These are phyloP conservation scores for Gaertneriomyces semiglobifer DNA, from an alignment of 192 early-diverging fungal genomes.

Conservation along the genomic window DNA sequence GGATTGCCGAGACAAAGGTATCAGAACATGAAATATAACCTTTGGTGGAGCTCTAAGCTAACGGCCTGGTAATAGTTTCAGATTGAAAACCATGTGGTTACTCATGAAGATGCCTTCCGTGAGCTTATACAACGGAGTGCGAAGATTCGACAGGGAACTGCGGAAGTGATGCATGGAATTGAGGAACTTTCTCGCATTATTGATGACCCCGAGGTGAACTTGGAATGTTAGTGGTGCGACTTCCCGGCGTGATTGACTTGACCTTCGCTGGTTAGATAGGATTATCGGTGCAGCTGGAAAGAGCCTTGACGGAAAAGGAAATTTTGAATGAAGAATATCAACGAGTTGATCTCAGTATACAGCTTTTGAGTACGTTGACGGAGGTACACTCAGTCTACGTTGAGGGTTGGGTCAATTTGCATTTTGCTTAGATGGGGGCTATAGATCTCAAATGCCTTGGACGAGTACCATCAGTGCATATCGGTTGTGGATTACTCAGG, in stretches of 20 bases:
- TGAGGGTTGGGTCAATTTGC: neutral
- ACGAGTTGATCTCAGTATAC: constrained; percentile 1
- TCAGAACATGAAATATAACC: no score
- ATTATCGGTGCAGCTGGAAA: constrained; percentile 4
- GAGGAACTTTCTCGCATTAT: neutral
- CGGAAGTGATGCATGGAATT: neutral
- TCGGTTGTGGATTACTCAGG: neutral
- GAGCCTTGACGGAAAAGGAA: constrained; percentile 15
- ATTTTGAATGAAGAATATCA: constrained; percentile 5
- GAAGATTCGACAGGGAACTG: constrained; percentile 2
- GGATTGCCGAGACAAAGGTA: no score
- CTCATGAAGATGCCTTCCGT: constrained; percentile 13
- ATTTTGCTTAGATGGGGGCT: neutral
- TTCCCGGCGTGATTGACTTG: neutral
- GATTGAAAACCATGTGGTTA: constrained; percentile 15
- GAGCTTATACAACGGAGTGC: neutral
- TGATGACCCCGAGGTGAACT: constrained; percentile 21
- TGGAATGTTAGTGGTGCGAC: neutral
- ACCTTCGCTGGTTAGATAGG: constrained; percentile 7
- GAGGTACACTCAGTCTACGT: constrained; percentile 1
- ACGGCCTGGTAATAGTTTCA: constrained; percentile 14
- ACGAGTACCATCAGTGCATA: constrained; percentile 3
- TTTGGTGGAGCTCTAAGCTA: neutral
- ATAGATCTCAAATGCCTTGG: neutral
- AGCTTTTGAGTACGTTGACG: neutral